Base-by-base conservation (phyloP, 768 basidiomycete genomes). In the Solioccasus polychromus region DNA sequence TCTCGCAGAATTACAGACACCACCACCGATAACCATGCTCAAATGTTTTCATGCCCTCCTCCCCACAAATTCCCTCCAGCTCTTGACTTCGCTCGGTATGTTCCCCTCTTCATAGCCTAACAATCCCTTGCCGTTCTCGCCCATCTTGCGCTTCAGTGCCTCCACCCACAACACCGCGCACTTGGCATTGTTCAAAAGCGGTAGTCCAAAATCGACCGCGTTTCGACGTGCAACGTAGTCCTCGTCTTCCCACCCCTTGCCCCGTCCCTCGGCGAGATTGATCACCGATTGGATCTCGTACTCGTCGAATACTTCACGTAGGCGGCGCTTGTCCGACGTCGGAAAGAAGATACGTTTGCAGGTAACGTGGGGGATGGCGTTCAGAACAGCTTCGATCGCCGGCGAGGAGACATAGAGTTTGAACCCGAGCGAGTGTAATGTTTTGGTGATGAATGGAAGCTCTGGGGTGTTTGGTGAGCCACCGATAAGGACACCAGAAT, bases 151-250 rank as follows among this genome's bases (percentile, higher is more conserved):
- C 4, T 78, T 88, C 45, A 99, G 71, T 51, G 85, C 80, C 66
- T 95, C 90, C 28, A 97, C 94, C 63, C 92, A 96, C 39, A 99
- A 77, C 53, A 84, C 77, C 3, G 95, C 96, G 47, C 83, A 87
- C 46, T 82, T 83, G 40, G 92, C 80, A 62, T 97, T 90, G 73
- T 95, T 96, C 54, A 98, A 71, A 44, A 97, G 67, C 10, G 92
- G 87, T 45, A 97, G 67, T 48, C 96, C 96, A 53, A 97, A 98
- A 71, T 98, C 94, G 43, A 95, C 92, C 42, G 92, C 92, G 63
- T 94, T 94, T 53, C 93, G 88, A 62, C 96, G 80, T 44, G 96
- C 95, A 37, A 97, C 94, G 59, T 99, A 99, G 58, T 98, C 93
- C 62, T 97, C 91, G 62, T 98, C 96, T 11, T 82, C 74, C 11